A percentile compares a stretch with the other conserved stretches of the same genome.
Evolutionary conservation across 192 early-diverging fungal species (phyloP).

Genomic region (Radiomyces spectabilis): DNA sequence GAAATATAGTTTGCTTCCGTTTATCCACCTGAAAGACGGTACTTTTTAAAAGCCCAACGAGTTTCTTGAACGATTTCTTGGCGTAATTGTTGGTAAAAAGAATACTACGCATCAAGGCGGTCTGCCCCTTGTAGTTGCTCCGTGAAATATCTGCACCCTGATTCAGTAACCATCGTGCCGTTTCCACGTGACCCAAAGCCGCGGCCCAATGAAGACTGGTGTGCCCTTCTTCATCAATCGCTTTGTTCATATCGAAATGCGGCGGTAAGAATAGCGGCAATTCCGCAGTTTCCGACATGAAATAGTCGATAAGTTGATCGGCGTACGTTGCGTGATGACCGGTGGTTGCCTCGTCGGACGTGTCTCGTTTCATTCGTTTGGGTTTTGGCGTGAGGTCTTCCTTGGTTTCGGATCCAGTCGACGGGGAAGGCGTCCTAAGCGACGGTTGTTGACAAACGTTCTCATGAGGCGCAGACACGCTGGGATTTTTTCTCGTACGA

Average conservation of each 20-base stretch:
- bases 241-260: slow-evolving; percentile 69
- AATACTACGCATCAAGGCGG: slow-evolving; percentile 86
- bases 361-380: too few species aligned
- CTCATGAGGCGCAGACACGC: too few species aligned
- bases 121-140: slow-evolving; percentile 81
- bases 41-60: slow-evolving; percentile 67
- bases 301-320: slow-evolving; percentile 26
- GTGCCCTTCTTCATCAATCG: slow-evolving; percentile 95
- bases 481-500: slow-evolving; percentile 5
- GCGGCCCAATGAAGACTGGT: slow-evolving; percentile 94
- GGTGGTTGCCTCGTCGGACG: too few species aligned
- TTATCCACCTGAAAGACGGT: slow-evolving; percentile 73
- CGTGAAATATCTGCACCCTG: slow-evolving; percentile 65
- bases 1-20: slow-evolving; percentile 79
- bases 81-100: slow-evolving; percentile 87
- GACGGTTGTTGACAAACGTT: too few species aligned
- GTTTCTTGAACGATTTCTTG: slow-evolving; percentile 63
- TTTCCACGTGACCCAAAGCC: slow-evolving; percentile 71
- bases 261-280: slow-evolving; percentile 51
- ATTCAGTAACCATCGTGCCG: slow-evolving; percentile 68
- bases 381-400: too few species aligned
- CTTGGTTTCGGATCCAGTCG: too few species aligned
- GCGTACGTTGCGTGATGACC: too few species aligned
- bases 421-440: too few species aligned
- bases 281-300: slow-evolving; percentile 33